Evolutionary conservation across 176 grass and related monocot species (phyloP).

Genomic region (Raddia guianensis): DNA sequence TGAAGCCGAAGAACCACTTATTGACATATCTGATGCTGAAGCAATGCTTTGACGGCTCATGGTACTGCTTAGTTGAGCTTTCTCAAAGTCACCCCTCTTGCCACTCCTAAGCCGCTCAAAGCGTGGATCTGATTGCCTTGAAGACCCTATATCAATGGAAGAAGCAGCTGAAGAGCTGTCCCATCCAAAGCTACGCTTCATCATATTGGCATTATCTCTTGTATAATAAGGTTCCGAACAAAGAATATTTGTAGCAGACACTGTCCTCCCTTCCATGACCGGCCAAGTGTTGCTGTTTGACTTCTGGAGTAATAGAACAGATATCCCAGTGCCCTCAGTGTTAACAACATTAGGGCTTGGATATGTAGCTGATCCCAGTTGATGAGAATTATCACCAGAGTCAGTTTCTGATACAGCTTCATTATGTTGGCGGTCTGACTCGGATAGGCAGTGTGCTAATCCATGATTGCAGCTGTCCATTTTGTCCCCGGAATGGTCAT

Average conservation of each 20-base stretch:
- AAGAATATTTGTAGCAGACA: conserved; percentile 60
- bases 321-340: conserved; percentile 72
- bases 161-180: conserved; percentile 75
- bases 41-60: conserved; percentile 59
- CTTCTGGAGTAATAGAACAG: conserved; percentile 66
- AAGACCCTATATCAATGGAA: conserved; percentile 85
- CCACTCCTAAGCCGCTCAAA: conserved; percentile 53
- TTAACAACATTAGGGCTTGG: no score
- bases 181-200: conserved; percentile 69
- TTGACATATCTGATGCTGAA: conserved; percentile 83
- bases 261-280: conserved; percentile 52
- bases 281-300: conserved; percentile 72
- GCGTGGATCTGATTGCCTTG: conserved; percentile 51
- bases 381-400: conserved; percentile 44
- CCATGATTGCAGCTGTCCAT: conserved; percentile 20
- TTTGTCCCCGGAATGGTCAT: conserved; percentile 35
- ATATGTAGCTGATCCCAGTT: conserved; percentile 48
- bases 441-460: conserved; percentile 16
- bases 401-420: conserved; percentile 35
- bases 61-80: conserved; percentile 48
- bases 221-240: conserved; percentile 71
- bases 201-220: conserved; percentile 63
- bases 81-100: conserved; percentile 62
- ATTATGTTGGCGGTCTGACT: conserved; percentile 8
- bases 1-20: conserved; percentile 56